Evolutionary conservation across 2,329 filamentous ascomycete genomes (phyloP).

Genomic region (Beauveria pseudobassiana): DNA sequence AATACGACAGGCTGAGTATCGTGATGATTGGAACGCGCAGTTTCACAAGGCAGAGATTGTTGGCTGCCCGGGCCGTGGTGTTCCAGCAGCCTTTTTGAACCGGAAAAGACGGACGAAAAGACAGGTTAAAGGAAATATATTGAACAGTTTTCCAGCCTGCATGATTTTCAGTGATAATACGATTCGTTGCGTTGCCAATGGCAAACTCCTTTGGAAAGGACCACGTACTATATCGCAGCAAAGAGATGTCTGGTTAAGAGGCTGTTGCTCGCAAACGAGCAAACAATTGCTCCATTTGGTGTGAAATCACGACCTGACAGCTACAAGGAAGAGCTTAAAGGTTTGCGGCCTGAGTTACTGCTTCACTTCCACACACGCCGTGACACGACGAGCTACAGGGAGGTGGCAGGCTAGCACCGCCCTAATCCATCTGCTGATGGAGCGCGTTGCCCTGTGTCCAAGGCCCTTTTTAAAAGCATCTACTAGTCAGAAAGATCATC

Average conservation of each 20-base stretch:
- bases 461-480: too few relatives aligned
- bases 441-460: too few relatives aligned
- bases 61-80: constrained; percentile 34
- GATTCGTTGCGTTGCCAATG: neutral
- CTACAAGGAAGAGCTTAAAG: too few relatives aligned
- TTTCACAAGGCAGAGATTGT: constrained; percentile 37
- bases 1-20: constrained; percentile 46
- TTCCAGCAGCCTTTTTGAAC: constrained; percentile 33
- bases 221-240: neutral
- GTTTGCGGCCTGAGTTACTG: too few relatives aligned
- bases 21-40: constrained; percentile 37
- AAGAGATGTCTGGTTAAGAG: neutral
- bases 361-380: too few relatives aligned
- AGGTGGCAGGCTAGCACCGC: neutral
- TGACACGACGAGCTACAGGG: too few relatives aligned
- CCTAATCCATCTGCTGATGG: neutral
- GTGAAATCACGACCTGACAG: too few relatives aligned
- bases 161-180: neutral
- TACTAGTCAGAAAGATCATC: too few relatives aligned
- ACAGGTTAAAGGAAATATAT: neutral
- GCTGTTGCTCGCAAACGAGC: neutral
- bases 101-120: constrained; percentile 1
- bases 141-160: neutral
- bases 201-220: neutral
- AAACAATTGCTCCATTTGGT: too few relatives aligned